Percentiles rank a stretch among this genome's conserved stretches.
These are phyloP conservation scores for Pleurotus tuoliensis DNA, from an alignment of 768 basidiomycete genomes.

Conservation along the genomic window DNA sequence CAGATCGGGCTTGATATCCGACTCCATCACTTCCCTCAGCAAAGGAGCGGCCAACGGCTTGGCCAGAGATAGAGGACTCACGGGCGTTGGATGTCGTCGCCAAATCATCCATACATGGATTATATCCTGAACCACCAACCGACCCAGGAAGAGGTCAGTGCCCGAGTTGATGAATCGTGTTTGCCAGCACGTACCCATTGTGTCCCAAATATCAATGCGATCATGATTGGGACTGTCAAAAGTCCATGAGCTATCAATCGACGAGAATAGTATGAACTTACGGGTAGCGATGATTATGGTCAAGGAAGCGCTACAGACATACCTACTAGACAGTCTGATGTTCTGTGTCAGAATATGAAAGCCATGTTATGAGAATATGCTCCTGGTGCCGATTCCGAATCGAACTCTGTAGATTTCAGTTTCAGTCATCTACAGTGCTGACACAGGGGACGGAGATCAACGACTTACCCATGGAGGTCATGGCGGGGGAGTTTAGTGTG, in stretches of 20 bases:
- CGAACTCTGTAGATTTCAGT: too few relatives aligned
- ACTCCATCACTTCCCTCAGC: neutral
- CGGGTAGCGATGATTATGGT: neutral
- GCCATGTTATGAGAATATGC: neutral
- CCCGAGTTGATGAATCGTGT: neutral
- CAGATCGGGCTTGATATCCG: neutral
- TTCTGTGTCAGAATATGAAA: neutral
- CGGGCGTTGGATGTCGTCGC: neutral
- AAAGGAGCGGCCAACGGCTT: too few relatives aligned
- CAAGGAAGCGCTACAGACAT: neutral
- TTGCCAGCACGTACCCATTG: constrained; percentile 13
- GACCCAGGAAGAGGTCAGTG: neutral
- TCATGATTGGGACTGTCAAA: constrained; percentile 15
- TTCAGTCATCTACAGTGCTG: too few relatives aligned
- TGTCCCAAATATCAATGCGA: constrained; percentile 17
- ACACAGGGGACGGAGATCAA: too few relatives aligned
- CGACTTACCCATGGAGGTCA: too few relatives aligned
- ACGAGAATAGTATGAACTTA: neutral
- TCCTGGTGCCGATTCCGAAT: neutral
- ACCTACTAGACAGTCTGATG: neutral
- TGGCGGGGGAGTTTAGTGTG: too few relatives aligned
- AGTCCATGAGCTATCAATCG: neutral
- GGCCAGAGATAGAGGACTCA: too few relatives aligned
- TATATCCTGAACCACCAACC: constrained; percentile 8
- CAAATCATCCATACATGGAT: constrained; percentile 11